Evolutionary conservation across 1,284 basidiomycete species (phyloP), one percentile per base, ranked within the genome.

Genomic region (Spongiforma sp.): DNA sequence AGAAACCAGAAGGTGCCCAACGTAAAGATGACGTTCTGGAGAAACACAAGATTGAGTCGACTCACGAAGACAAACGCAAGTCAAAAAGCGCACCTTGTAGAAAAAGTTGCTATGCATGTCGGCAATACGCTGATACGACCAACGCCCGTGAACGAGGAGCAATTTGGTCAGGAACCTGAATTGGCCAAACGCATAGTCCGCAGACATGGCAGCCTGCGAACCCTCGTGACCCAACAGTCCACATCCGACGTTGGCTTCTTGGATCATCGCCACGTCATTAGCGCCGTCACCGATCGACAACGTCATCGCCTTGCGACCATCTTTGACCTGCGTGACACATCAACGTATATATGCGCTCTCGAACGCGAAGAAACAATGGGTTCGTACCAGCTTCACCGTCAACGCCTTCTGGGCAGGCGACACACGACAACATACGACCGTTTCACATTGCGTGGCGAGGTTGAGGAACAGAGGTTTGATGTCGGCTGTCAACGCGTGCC

Each of bases 61-160:
- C 46, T 11, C 41, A 56, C 41, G 17, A 28, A 37, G 19, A 5
- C 43, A 17, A 46, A 56, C 36, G 24, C 26, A 41, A 15, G 34
- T 9, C 76, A 54, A 58, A 33, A n/a, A 36, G 66, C 12, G 4
- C 2, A 92, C 91, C 86, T 99, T 99, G 87, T 98, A 98, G 83
- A 99, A 99, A 82, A 98, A 99, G 79, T 96, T 97, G 68, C 92
- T 92, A 73, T 96, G 94, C 95, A 96, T 95, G 73, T 98, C 95
- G n/a, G 96, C 95, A 50, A 99, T 86, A 53, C 96, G 93, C 71
- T 96, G 91, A 79, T 99, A 98, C 39, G 94, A 96, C 96, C 96
- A 97, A 48, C 95, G 89, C 8, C 96, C 96, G 73, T 99, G 96
- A 5, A 98, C 97, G 64, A 99, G 85, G 21, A 99, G 83, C 48